phyloP scores from a whole-genome alignment of 2,329 filamentous ascomycete genomes.

The Xylariales sp. region DNA sequence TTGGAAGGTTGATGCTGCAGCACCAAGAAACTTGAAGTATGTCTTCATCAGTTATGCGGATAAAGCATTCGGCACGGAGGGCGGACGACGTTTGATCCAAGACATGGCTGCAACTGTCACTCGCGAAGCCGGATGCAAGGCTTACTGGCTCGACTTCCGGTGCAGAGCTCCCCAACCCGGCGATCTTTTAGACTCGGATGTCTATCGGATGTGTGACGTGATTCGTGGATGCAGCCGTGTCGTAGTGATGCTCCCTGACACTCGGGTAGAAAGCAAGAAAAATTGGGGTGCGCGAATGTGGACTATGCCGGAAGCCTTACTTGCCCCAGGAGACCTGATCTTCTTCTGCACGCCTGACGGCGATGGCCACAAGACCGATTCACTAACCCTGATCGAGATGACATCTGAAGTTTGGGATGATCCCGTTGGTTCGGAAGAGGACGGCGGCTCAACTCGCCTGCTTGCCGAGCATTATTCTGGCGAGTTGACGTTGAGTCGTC shows the following conservation, averaged over 20 bases:
- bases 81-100: conserved; percentile 5
- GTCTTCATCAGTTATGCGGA: conserved; percentile 17
- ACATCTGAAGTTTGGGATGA: conserved; percentile 20
- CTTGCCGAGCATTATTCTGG: conserved; percentile 25
- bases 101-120: conserved; percentile 14
- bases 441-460: conserved; percentile 14
- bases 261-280: conserved; percentile 11
- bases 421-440: conserved; percentile 9
- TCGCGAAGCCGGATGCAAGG: conserved; percentile 10
- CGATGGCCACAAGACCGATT: conserved; percentile 8
- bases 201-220: conserved; percentile 22
- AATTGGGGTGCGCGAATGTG: conserved; percentile 20
- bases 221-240: conserved; percentile 16
- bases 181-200: conserved; percentile 14
- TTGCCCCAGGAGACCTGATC: conserved; percentile 14
- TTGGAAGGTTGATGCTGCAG: conserved; percentile 12
- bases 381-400: conserved; percentile 17
- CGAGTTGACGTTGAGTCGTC: conserved; percentile 19
- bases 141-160: conserved; percentile 16
- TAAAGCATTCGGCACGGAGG: conserved; percentile 9
- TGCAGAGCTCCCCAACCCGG: conserved; percentile 10
- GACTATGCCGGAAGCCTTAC: conserved; percentile 20
- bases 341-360: conserved; percentile 11
- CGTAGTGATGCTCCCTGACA: conserved; percentile 16
- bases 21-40: conserved; percentile 11